Conservation (phyloP, 163 green algal species). For the Scenedesmus sp. region DNA sequence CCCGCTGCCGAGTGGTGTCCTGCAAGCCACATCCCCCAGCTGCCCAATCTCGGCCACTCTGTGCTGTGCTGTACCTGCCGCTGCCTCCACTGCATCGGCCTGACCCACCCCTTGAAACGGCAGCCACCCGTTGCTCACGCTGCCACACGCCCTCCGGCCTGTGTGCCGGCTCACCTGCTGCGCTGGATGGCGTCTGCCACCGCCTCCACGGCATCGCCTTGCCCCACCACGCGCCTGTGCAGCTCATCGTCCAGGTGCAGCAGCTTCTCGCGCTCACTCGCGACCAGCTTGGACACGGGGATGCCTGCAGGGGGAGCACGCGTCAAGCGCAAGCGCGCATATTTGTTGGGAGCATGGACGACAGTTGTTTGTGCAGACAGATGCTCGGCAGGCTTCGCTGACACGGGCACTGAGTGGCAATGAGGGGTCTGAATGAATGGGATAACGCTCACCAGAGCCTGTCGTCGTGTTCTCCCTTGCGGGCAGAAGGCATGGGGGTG, state of each 20-base stretch:
- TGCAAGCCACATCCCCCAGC: too few species aligned
- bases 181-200: conserved; percentile 86
- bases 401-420: too few species aligned
- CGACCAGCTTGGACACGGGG: conserved; percentile 90
- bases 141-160: too few species aligned
- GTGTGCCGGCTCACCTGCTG: conserved; percentile 57
- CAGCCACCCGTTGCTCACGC: neutral
- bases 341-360: too few species aligned
- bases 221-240: conserved; percentile 86
- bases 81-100: conserved; percentile 78
- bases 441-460: too few species aligned
- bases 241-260: conserved; percentile 92
- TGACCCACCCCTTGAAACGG: conserved; percentile 54
- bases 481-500: too few species aligned
- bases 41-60: conserved; percentile 54
- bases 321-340: conserved; percentile 26
- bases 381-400: too few species aligned
- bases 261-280: conserved; percentile 91
- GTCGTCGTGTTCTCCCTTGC: too few species aligned
- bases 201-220: conserved; percentile 71
- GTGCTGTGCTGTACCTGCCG: conserved; percentile 82
- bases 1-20: too few species aligned
- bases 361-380: too few species aligned
- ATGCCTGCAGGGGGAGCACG: conserved; percentile 77
- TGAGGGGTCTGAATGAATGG: too few species aligned